A percentile compares a stretch with the other conserved stretches of the same genome.
Conservation (phyloP, 1,284 basidiomycete species). For the Ceratobasidium theobromae region DNA sequence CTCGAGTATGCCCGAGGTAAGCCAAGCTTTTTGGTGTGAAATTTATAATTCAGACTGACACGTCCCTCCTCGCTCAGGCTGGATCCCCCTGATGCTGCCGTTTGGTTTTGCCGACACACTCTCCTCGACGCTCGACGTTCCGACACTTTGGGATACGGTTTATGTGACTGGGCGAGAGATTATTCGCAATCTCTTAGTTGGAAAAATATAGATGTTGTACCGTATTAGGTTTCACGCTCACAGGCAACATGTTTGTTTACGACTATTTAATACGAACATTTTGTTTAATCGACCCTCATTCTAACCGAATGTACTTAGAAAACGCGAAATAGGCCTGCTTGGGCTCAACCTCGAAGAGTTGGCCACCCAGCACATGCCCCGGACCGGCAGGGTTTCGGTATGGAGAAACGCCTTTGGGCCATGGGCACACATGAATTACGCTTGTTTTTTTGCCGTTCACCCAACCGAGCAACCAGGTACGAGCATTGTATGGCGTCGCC, state of each 20-base stretch:
- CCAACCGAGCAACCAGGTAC: too few species aligned
- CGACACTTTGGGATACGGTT: slow-evolving; percentile 78
- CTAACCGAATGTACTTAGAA: too few species aligned
- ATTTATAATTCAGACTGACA: not conserved
- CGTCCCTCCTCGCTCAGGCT: slow-evolving; percentile 63
- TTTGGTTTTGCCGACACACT: slow-evolving; percentile 89
- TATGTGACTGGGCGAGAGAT: slow-evolving; percentile 84
- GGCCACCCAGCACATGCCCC: too few species aligned
- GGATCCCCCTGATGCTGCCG: slow-evolving; percentile 89
- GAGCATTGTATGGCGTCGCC: too few species aligned
- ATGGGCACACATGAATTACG: too few species aligned
- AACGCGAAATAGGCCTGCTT: too few species aligned
- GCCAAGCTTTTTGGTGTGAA: slow-evolving; percentile 36
- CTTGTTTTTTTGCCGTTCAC: too few species aligned
- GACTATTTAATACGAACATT: not conserved
- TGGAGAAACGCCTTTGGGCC: too few species aligned
- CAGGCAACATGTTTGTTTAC: not conserved
- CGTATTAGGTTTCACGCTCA: not conserved
- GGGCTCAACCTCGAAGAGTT: too few species aligned
- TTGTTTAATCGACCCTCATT: too few species aligned
- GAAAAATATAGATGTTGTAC: slow-evolving; percentile 67
- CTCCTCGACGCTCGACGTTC: slow-evolving; percentile 86
- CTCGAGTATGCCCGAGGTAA: slow-evolving; percentile 91
- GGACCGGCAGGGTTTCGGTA: too few species aligned
- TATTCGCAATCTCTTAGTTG: slow-evolving; percentile 74